Evolutionary conservation across 129 eudicot species (phyloP), one percentile per base, ranked within the genome.

Genomic region (Pittosporum tobira): DNA sequence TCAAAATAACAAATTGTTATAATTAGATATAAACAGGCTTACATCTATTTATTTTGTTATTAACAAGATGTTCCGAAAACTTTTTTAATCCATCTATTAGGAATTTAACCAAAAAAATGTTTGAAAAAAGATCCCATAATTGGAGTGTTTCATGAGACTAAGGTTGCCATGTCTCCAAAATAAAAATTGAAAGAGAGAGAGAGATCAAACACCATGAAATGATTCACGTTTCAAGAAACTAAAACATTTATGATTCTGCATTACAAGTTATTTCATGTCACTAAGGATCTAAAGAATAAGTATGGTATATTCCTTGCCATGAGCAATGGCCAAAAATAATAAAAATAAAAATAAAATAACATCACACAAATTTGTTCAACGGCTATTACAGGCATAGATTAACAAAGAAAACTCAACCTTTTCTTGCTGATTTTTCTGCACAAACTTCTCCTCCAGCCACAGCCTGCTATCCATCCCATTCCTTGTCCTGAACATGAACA

Each of bases 391-490:
- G 20, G 64, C 75, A 62, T 51, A 62, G 30, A 70, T 63, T 50
- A 70, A 25, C 43, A 70, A 51, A 21, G 75, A 53, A 49, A 70
- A 70, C 8, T 53, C 69, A 46, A 64, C 27, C 43, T 55, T 70
- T 5, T 54, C 58, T 27, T 51, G 48, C 53, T 52, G 14, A 56
- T 56, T 40, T 44, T 31, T 62, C 61, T 70, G 63, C 50, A 48
- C 23, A 16, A 53, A 48, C 34, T 55, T 70, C 49, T 45, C 65
- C 46, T 70, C 69, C 21, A 70, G 27, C 75, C 75, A 70, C 42
- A 70, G 58, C 64, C 75, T 70, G 67, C 75, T 70, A 42, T 62
- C 69, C 69, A 63, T 54, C 51, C 75, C 75, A 62, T 64, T 70
- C 44, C 69, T 70, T 62, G 75, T 70, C 26, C 75, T 70, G 58